These are phyloP conservation scores for Leonotis leonurus DNA, from an alignment of 257 asterid genomes.

Conservation along the genomic window DNA sequence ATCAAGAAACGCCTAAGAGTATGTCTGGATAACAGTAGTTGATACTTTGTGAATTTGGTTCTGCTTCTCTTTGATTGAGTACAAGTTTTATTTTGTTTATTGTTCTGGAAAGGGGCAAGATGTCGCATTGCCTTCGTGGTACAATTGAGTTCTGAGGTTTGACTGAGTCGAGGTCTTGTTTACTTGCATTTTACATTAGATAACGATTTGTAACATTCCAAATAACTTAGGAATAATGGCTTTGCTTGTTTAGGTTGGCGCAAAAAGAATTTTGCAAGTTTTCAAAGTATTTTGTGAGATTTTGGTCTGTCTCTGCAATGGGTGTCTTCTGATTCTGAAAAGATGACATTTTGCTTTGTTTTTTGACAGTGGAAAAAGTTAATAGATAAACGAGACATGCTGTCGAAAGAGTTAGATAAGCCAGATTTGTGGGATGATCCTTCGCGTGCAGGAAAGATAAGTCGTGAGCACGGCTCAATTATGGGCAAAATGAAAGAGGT, in stretches of 20 bases:
- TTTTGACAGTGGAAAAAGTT: conserved; percentile 67
- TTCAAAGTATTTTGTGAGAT: neutral
- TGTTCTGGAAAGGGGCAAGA: neutral
- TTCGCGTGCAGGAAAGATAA: conserved; percentile 72
- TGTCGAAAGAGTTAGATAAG: conserved; percentile 57
- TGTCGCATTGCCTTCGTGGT: neutral
- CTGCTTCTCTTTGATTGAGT: neutral
- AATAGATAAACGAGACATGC: conserved; percentile 39
- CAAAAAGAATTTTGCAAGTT: neutral
- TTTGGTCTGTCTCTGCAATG: neutral
- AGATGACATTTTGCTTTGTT: conserved; percentile 7
- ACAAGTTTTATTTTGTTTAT: neutral
- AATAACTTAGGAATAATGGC: neutral
- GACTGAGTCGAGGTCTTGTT: neutral
- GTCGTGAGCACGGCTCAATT: conserved; percentile 84
- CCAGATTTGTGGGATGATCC: conserved; percentile 93
- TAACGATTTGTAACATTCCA: neutral
- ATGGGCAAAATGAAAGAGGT: conserved; percentile 73
- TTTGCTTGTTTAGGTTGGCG: conserved; percentile 5
- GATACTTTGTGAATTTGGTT: neutral
- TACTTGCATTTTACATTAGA: neutral
- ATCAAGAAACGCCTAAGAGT: conserved; percentile 86
- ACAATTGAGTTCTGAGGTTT: neutral
- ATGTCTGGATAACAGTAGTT: neutral
- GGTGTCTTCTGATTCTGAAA: neutral